A percentile compares a stretch with the other conserved stretches of the same genome.
These are phyloP conservation scores for Tulasnella sp. DNA, from an alignment of 768 basidiomycete genomes.

Conservation along the genomic window DNA sequence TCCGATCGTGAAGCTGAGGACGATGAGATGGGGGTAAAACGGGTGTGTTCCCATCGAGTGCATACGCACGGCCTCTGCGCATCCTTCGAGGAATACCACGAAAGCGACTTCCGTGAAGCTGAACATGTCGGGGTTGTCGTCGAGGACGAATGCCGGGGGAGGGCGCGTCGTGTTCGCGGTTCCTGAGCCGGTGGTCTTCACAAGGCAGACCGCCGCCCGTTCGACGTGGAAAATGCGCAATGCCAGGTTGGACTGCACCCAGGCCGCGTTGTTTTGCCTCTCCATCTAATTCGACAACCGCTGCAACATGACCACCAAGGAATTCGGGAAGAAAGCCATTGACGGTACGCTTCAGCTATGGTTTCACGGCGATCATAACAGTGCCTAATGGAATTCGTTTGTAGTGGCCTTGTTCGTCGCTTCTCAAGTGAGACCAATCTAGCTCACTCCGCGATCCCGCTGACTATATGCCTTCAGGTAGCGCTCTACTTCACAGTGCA, in stretches of 20 bases:
- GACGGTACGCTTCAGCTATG: neutral
- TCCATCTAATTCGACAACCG: neutral
- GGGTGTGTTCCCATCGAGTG: slow-evolving; percentile 10
- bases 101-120: neutral
- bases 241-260: neutral
- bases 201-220: neutral
- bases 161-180: neutral
- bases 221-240: neutral
- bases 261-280: neutral
- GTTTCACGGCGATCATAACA: neutral
- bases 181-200: neutral
- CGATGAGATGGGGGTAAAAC: slow-evolving; percentile 8
- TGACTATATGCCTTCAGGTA: slow-evolving; percentile 37
- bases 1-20: neutral
- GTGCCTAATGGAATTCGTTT: neutral
- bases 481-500: slow-evolving; percentile 66
- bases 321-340: slow-evolving; percentile 7
- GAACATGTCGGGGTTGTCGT: neutral
- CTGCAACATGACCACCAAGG: neutral
- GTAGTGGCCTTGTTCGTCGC: slow-evolving; percentile 37
- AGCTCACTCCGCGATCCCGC: neutral
- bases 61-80: neutral
- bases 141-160: neutral
- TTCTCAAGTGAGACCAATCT: slow-evolving; percentile 34
- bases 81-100: slow-evolving; percentile 6